phyloP scores from a whole-genome alignment of 169 alveolate species.

The Plasmodium blacklocki region DNA sequence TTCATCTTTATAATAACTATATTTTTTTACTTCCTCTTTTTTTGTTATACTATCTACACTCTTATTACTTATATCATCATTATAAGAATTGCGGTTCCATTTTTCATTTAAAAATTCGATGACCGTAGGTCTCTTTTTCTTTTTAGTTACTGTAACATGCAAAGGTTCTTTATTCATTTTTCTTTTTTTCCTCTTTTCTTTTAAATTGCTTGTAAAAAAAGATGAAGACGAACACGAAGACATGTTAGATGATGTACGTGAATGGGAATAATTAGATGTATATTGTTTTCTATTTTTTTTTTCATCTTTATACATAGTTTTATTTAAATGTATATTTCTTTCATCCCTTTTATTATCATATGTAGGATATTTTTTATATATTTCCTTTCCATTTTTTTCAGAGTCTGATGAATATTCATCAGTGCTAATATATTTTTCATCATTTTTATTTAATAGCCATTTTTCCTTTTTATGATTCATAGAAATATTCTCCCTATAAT shows the following conservation, averaged over 20 bases:
- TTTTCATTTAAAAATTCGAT: slow-evolving; percentile 60
- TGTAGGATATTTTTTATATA: background rate
- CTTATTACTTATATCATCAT: background rate
- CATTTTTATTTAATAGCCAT: background rate
- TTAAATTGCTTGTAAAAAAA: slow-evolving; percentile 10
- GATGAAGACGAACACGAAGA: slow-evolving; percentile 23
- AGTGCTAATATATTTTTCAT: background rate
- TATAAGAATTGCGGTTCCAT: slow-evolving; percentile 47
- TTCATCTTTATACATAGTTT: background rate
- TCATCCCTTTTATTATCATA: background rate
- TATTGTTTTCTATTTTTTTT: background rate
- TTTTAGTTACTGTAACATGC: background rate
- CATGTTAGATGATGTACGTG: background rate
- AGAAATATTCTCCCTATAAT: background rate
- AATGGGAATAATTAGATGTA: background rate
- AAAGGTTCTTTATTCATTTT: slow-evolving; percentile 17
- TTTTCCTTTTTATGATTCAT: background rate
- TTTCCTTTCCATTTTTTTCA: background rate
- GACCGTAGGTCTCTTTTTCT: slow-evolving; percentile 62
- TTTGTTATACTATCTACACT: background rate
- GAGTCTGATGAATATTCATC: background rate
- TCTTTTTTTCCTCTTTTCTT: slow-evolving; percentile 15
- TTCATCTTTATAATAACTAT: background rate
- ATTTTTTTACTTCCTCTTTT: background rate
- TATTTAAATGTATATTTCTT: background rate